Base-by-base conservation (phyloP, 805 yeast genomes). In the Candida insectalens region DNA sequence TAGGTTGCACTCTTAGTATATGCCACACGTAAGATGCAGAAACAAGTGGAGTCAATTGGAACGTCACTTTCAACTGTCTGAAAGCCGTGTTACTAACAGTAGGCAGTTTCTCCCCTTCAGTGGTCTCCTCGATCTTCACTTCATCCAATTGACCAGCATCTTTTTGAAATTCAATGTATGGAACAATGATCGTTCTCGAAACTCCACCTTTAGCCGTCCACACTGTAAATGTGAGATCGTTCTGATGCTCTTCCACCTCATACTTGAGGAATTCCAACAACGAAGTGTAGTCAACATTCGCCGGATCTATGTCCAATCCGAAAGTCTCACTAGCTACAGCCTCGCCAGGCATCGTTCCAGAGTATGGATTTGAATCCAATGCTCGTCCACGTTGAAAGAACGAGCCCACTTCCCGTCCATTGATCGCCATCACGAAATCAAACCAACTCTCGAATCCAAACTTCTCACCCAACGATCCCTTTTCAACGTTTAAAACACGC, bases 191-290 rank as follows among this genome's bases (percentile, higher is more conserved):
- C n/a, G 60, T 62, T 42, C 75, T 58, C 25, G 59, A 47, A 6
- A 65, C 49, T 2, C 87, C 87, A 16, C 96, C 96, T 57, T 87
- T 87, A 2, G 94, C 92, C 29, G 74, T 75, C 95, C 95, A 88
- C 2, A 84, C 74, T 32, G 70, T 75, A 28, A 88, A 60, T 1
- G 63, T 57, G 5, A 82, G 39, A 34, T 52, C 54, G 6, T 49
- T 40, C 19, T 44, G 46, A 12, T 38, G 27, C 8, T 44, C 44
- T 35, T 47, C 30, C 50, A 50, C 51, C 27, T 53, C 58, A 23
- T 50, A 44, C 4, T 46, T 35, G 15, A 55, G 32, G 27, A 39
- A 55, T 9, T 44, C 45, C 20, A 53, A 36, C 29, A 55, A 33
- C 9, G 43, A 43, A 2, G 43, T 31, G 27, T 38, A 47, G 10